These are phyloP conservation scores for Cylindrotheca closterium DNA, from an alignment of 108 stramenopile genomes.

Conservation along the genomic window DNA sequence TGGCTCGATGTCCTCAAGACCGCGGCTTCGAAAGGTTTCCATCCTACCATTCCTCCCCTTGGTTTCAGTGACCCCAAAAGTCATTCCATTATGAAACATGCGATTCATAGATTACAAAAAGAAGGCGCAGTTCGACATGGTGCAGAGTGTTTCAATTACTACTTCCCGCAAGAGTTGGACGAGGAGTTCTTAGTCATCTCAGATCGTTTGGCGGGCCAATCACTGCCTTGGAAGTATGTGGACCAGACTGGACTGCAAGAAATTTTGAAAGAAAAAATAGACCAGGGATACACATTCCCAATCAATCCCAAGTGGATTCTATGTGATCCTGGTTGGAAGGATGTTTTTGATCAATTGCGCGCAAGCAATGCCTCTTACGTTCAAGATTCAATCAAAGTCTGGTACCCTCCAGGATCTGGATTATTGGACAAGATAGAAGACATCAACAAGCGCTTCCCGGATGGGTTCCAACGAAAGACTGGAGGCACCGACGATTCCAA, in stretches of 20 bases:
- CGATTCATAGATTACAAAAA: conserved; percentile 29
- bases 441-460: conserved; percentile 37
- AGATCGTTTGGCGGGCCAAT: conserved; percentile 44
- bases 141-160: conserved; percentile 68
- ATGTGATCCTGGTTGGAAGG: conserved; percentile 64
- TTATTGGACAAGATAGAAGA: conserved; percentile 49
- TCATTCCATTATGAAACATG: conserved; percentile 49
- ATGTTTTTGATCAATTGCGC: conserved; percentile 50
- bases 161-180: conserved; percentile 66
- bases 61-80: conserved; percentile 59
- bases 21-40: conserved; percentile 32
- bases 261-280: conserved; percentile 42
- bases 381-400: conserved; percentile 43
- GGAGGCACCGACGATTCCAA: not conserved
- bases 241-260: conserved; percentile 43
- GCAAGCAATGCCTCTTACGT: conserved; percentile 36
- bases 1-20: conserved; percentile 57
- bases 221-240: conserved; percentile 49
- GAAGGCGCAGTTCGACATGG: conserved; percentile 64
- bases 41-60: conserved; percentile 44
- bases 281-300: conserved; percentile 57
- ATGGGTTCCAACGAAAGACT: conserved; percentile 34
- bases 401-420: conserved; percentile 50
- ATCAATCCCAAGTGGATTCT: conserved; percentile 62
- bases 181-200: conserved; percentile 54